These are phyloP conservation scores for Polygonum maritimum DNA, from an alignment of 148 eudicot species.

Conservation along the genomic window DNA sequence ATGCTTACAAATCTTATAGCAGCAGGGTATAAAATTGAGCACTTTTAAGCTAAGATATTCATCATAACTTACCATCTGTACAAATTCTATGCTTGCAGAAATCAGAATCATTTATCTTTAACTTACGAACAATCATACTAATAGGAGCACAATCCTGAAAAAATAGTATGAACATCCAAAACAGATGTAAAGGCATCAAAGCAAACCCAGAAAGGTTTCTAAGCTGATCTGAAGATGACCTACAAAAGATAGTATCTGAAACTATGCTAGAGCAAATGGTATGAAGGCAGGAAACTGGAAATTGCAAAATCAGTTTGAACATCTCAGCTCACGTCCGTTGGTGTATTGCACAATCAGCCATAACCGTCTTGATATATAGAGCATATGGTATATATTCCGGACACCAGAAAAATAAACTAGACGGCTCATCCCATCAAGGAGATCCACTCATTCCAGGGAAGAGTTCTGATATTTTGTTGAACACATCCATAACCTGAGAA, in stretches of 20 bases:
- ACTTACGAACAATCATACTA: background rate
- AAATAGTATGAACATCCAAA: constrained; percentile 1
- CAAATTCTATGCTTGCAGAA: constrained; percentile 2
- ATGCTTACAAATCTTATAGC: background rate
- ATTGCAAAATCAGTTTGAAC: background rate
- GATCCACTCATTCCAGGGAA: constrained; percentile 62
- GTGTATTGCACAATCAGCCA: background rate
- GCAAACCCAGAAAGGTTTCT: background rate
- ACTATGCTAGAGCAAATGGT: background rate
- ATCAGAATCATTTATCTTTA: background rate
- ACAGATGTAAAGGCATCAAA: background rate
- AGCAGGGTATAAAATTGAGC: background rate
- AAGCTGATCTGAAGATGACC: background rate
- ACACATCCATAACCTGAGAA: constrained; percentile 83
- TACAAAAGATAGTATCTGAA: background rate
- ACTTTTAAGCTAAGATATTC: constrained; percentile 6
- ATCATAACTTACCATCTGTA: background rate
- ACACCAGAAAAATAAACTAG: background rate
- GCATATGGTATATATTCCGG: background rate
- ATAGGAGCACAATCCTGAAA: background rate
- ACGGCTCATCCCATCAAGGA: constrained; percentile 1
- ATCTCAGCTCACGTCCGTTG: background rate
- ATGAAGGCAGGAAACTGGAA: too few relatives aligned
- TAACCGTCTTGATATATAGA: background rate
- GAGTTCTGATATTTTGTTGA: constrained; percentile 81